phyloP scores from a whole-genome alignment of 2,329 filamentous ascomycete species.

The Penicillium frequentans region DNA sequence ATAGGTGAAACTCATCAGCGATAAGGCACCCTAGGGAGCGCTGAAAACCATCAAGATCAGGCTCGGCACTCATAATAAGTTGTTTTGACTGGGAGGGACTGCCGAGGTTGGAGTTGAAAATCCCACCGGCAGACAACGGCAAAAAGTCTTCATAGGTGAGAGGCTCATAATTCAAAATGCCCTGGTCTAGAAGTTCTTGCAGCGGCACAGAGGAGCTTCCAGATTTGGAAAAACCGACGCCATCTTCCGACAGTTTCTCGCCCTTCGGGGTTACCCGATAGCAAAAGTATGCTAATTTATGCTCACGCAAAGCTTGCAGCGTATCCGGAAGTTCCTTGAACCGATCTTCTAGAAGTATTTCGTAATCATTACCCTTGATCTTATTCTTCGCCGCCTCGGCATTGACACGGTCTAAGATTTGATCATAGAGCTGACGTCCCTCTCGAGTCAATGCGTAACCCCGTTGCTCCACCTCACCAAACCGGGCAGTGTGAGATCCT shows the following conservation, averaged over 20 bases:
- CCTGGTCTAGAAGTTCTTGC: constrained; percentile 33
- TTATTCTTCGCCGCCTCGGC: constrained; percentile 6
- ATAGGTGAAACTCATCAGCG: constrained; percentile 29
- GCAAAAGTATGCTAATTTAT: constrained; percentile 42
- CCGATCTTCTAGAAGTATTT: constrained; percentile 22
- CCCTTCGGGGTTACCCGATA: constrained; percentile 29
- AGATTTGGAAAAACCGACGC: background rate
- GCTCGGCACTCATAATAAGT: constrained; percentile 25
- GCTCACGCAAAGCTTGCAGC: constrained; percentile 37
- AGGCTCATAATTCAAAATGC: constrained; percentile 40
- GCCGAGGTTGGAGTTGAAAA: constrained; percentile 50
- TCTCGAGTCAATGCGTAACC: constrained; percentile 51
- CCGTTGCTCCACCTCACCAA: constrained; percentile 56
- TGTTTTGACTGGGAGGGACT: constrained; percentile 19
- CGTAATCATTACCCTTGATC: constrained; percentile 8
- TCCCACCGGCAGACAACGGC: constrained; percentile 54
- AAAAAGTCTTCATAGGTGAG: constrained; percentile 58
- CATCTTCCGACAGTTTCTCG: constrained; percentile 1
- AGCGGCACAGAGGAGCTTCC: constrained; percentile 11
- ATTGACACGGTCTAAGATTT: constrained; percentile 35
- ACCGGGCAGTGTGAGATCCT: constrained; percentile 51
- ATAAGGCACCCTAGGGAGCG: constrained; percentile 19
- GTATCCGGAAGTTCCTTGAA: constrained; percentile 47
- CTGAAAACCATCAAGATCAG: constrained; percentile 29
- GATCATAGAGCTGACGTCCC: constrained; percentile 50